Evolutionary conservation across 2,329 filamentous ascomycete species (phyloP).

Genomic region (Alternaria triticimaculans): DNA sequence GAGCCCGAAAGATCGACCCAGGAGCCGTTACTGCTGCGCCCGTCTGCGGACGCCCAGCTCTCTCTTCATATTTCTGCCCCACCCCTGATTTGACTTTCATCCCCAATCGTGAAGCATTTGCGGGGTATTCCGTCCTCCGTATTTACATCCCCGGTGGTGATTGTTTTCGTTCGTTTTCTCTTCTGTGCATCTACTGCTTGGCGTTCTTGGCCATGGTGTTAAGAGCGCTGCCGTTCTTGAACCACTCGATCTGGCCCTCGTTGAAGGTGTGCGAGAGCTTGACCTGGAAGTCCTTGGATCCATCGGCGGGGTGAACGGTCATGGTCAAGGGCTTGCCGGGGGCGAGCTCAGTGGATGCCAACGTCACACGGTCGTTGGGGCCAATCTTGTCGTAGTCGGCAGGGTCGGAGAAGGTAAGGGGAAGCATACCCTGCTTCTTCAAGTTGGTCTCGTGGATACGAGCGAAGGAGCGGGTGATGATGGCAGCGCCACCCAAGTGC

Average conservation of each 20-base stretch:
- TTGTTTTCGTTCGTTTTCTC: conserved; percentile 15
- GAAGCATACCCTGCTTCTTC: conserved; percentile 99
- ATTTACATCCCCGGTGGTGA: conserved; percentile 44
- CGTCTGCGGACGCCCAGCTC: conserved; percentile 22
- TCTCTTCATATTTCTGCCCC: conserved; percentile 28
- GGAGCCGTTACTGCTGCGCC: conserved; percentile 31
- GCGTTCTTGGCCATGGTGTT: conserved; percentile 93
- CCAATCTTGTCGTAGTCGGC: conserved; percentile 98
- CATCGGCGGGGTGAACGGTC: conserved; percentile 88
- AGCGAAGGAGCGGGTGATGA: conserved; percentile 94
- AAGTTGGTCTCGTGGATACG: conserved; percentile 99
- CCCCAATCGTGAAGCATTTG: conserved; percentile 24
- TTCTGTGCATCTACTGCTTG: conserved; percentile 31
- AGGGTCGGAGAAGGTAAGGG: conserved; percentile 90
- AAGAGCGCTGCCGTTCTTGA: conserved; percentile 95
- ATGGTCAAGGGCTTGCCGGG: conserved; percentile 94
- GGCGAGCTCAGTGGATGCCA: conserved; percentile 85
- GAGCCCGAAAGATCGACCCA: conserved; percentile 36
- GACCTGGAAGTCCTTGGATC: conserved; percentile 75
- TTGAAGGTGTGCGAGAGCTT: conserved; percentile 96
- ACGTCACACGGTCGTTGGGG: conserved; percentile 89
- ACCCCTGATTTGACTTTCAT: conserved; percentile 23
- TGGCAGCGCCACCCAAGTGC: conserved; percentile 94
- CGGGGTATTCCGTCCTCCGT: conserved; percentile 32
- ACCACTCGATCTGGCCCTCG: conserved; percentile 97